Evolutionary conservation across 1,284 basidiomycete genomes (phyloP), one percentile per base, ranked within the genome.

Genomic region (Xerocomus minutiporus): DNA sequence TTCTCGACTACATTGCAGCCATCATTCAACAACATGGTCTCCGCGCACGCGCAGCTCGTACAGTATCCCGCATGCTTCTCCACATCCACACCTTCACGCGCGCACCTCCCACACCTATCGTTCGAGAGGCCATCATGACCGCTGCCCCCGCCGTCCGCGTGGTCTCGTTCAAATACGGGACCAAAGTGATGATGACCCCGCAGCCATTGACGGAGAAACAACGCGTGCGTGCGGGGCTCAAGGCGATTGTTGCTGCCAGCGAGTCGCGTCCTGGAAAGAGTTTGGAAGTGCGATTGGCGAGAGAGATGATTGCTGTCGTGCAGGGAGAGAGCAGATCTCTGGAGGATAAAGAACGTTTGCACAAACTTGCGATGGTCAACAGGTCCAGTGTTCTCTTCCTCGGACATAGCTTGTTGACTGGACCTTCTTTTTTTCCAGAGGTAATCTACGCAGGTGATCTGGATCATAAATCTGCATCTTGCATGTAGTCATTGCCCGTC

Each of bases 141-240:
- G 82, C 82, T 2, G 76, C 88, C 2, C 92, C 92, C 2, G 81
- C 84, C 5, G 80, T 92, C 34, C 73, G 76, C 42, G 69, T 71
- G 8, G 65, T 80, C 46, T 78, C 74, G 31, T 78, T 80, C 60
- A 73, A 73, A 48, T 73, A 75, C 43, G 79, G 81, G 2, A 79
- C 82, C 5, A 92, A 91, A 71, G 76, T 74, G 17, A 65, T 83
- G n/a, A 67, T 75, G 36, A 79, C 77, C 46, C 92, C 92, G 0
- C 71, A 82, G 15, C 82, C 88, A 7, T 73, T 94, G 54, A 83
- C 75, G 50, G 91, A 93, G 72, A 83, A 88, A 63, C 88, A 92
- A 71, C 77, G 91, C 42, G 80, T 83, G 32, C 75, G 78, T 29
- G 76, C 71, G 50, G 91, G 83, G 4, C 74, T 94, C 34, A 64